Conservation (phyloP, 768 basidiomycete genomes). For the Termitomyces sp. region DNA sequence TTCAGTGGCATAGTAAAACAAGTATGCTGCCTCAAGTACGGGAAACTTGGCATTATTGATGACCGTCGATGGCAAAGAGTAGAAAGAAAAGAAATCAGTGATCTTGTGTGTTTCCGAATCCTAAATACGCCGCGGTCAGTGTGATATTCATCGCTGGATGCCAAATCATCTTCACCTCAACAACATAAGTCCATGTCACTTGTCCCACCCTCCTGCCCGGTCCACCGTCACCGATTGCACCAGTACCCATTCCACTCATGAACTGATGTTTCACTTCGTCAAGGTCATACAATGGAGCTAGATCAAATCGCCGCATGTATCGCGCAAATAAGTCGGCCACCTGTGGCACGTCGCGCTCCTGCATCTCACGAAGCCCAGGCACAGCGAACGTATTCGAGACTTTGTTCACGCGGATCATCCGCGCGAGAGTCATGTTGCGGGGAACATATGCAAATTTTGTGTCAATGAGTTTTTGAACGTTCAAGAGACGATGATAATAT, state of each 20-base stretch:
- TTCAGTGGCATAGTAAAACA: conserved; percentile 92
- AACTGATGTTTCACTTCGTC: conserved; percentile 88
- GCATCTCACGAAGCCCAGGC: conserved; percentile 82
- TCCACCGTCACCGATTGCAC: conserved; percentile 44
- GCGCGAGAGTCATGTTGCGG: conserved; percentile 83
- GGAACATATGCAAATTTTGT: conserved; percentile 87
- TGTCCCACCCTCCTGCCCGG: conserved; percentile 62
- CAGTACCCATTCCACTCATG: conserved; percentile 73
- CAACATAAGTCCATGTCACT: conserved; percentile 94
- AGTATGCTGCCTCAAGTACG: conserved; percentile 86
- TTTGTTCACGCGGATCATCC: conserved; percentile 77
- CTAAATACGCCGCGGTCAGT: conserved; percentile 31
- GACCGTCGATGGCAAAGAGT: conserved; percentile 91
- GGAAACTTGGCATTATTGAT: conserved; percentile 71
- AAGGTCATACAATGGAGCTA: conserved; percentile 66
- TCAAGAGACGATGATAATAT: conserved; percentile 89
- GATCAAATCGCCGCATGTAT: conserved; percentile 84
- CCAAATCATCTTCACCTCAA: conserved; percentile 72
- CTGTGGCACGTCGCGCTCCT: conserved; percentile 65
- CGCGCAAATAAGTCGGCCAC: conserved; percentile 66
- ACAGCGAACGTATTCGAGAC: conserved; percentile 47
- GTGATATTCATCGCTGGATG: background rate
- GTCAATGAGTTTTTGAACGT: conserved; percentile 88
- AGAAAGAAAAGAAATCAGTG: conserved; percentile 97
- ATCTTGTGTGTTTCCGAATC: conserved; percentile 76